Evolutionary conservation across 2,329 filamentous ascomycete species (phyloP).

Genomic region (Aurifilum marmelostoma): DNA sequence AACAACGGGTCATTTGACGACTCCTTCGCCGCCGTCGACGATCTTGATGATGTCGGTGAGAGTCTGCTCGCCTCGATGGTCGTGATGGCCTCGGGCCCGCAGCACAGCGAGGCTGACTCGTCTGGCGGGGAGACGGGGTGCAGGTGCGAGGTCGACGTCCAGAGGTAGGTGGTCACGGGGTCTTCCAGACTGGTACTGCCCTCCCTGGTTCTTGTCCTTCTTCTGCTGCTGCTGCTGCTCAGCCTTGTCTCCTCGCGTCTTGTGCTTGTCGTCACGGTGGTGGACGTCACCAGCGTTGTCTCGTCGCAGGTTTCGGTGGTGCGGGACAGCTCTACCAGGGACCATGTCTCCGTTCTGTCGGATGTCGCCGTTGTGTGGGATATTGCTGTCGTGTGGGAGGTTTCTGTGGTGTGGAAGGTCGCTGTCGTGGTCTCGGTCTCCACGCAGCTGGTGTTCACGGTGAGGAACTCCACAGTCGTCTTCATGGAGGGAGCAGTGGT

Average conservation of each 20-base stretch:
- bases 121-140: background rate
- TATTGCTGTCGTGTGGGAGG: background rate
- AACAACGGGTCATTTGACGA: background rate
- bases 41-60: too few species aligned
- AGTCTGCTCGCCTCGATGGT: slow-evolving; percentile 1
- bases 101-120: slow-evolving; percentile 3
- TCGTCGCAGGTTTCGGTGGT: slow-evolving; percentile 4
- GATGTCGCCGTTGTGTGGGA: background rate
- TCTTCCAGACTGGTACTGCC: background rate
- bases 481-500: background rate
- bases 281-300: slow-evolving; percentile 2
- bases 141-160: background rate
- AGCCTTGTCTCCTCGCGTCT: background rate
- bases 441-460: slow-evolving; percentile 10
- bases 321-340: background rate
- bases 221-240: background rate
- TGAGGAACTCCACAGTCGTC: background rate
- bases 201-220: background rate
- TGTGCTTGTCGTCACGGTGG: background rate
- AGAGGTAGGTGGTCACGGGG: background rate
- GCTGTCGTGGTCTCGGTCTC: slow-evolving; percentile 7
- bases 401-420: slow-evolving; percentile 5
- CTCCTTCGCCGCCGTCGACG: background rate
- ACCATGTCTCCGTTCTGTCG: background rate
- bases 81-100: background rate